Percentiles rank a stretch among this genome's conserved stretches.
These are phyloP conservation scores for Cordyceps cicadae DNA, from an alignment of 2,329 filamentous ascomycete genomes.

Conservation along the genomic window DNA sequence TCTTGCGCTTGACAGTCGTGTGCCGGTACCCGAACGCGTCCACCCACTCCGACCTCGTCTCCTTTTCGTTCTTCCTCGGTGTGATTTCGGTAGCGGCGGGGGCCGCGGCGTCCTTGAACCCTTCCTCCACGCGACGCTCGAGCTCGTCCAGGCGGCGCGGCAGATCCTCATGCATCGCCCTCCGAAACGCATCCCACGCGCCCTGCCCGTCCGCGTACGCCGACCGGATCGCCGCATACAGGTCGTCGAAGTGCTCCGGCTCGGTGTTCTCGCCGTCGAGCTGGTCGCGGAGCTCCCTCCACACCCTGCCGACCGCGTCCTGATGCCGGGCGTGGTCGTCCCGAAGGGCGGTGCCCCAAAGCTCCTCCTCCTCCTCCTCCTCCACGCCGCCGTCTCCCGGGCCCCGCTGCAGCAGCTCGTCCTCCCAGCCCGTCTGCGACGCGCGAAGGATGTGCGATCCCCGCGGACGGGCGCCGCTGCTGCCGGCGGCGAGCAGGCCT, in stretches of 20 bases:
- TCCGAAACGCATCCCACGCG: slow-evolving; percentile 34
- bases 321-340: slow-evolving; percentile 10
- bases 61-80: slow-evolving; percentile 25
- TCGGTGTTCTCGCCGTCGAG: slow-evolving; percentile 6
- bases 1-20: slow-evolving; percentile 32
- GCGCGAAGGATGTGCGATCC: slow-evolving; percentile 23
- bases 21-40: slow-evolving; percentile 36
- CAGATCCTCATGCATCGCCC: slow-evolving; percentile 22
- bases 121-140: slow-evolving; percentile 3
- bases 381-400: slow-evolving; percentile 23
- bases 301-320: slow-evolving; percentile 13
- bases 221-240: slow-evolving; percentile 32
- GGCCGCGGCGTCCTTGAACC: not conserved
- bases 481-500: slow-evolving; percentile 19
- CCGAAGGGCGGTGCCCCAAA: slow-evolving; percentile 19
- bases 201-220: slow-evolving; percentile 28
- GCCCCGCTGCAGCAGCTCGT: slow-evolving; percentile 23
- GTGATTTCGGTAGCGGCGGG: not conserved
- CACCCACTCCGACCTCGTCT: slow-evolving; percentile 33
- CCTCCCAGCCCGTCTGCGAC: slow-evolving; percentile 22
- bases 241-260: slow-evolving; percentile 32
- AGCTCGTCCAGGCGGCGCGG: slow-evolving; percentile 9
- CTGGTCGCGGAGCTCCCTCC: slow-evolving; percentile 13
- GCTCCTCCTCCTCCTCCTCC: too few species aligned
- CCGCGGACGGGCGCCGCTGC: not conserved